Evolutionary conservation across 1,284 basidiomycete genomes (phyloP).

Genomic region (Xerocomus nothofagi): DNA sequence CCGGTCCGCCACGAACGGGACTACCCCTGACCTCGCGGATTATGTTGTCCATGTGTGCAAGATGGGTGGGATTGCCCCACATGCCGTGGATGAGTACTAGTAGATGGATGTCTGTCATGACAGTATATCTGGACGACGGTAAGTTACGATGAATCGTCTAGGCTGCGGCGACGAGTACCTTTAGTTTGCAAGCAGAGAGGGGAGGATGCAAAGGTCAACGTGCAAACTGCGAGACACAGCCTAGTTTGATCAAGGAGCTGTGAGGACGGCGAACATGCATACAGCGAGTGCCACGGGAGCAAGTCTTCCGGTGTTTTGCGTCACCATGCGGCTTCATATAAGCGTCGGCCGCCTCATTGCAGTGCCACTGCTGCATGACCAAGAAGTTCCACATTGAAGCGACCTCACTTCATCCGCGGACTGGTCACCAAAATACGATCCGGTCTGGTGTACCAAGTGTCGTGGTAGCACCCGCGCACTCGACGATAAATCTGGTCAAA

Average conservation of each 20-base stretch:
- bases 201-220: slow-evolving; percentile 5
- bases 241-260: slow-evolving; percentile 1
- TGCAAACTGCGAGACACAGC: slow-evolving; percentile 2
- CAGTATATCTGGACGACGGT: neutral
- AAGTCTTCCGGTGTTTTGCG: slow-evolving; percentile 1
- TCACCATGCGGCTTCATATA: slow-evolving; percentile 7
- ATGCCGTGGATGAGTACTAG: slow-evolving; percentile 80
- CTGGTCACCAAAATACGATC: too few species aligned
- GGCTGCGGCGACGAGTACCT: slow-evolving; percentile 2
- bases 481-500: too few species aligned
- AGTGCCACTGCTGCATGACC: neutral
- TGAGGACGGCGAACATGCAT: slow-evolving; percentile 1
- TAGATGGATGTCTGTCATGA: slow-evolving; percentile 47
- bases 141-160: neutral
- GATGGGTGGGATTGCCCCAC: slow-evolving; percentile 73
- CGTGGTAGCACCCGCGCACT: too few species aligned
- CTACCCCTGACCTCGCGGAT: slow-evolving; percentile 40
- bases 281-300: neutral
- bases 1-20: slow-evolving; percentile 10
- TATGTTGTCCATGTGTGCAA: slow-evolving; percentile 47
- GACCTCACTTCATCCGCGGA: too few species aligned
- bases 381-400: too few species aligned
- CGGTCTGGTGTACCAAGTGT: neutral
- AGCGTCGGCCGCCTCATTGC: neutral
- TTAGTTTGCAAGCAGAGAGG: neutral